Evolutionary conservation across 768 basidiomycete genomes (phyloP), one percentile per base, ranked within the genome.

Genomic region (Boletus patriciae): DNA sequence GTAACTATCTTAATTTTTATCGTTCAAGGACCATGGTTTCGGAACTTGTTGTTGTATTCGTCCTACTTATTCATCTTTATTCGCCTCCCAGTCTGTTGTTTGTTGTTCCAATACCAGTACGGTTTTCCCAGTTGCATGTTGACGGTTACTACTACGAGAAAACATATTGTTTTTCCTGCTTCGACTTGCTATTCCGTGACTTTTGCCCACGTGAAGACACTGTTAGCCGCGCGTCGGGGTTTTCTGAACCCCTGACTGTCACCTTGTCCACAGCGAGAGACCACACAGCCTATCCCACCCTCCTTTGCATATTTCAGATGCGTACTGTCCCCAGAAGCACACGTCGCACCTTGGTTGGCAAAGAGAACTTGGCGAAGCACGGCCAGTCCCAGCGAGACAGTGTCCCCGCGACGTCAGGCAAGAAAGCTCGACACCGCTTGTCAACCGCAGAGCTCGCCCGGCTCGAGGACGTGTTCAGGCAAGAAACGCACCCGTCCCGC

Each of bases 371-470:
- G 25, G 19, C 25, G 2, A 46, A 8, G 6, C 59, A 29, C 45
- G 21, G 25, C n/a, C 45, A 50, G 16, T 23, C 49, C 13, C 36
- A 48, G 36, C 45, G 31, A 36, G 47, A 33, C 11, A 46, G 6
- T 21, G n/a, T 12, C 23, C n/a, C 21, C 41, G 6, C 54, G 12
- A 44, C 50, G 9, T 47, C 55, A 5, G 51, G 46, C 54, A 71
- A 49, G 61, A 74, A 70, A n/a, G 55, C 66, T 8, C 73, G 77
- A 33, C 74, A 74, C 53, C 77, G 76, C 47, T 62, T 79, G 67
- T 70, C 78, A 29, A 55, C 59, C 41, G 2, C 54, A 21, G 72
- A 72, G 50, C 63, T 71, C 40, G 45, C 47, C 52, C 56, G 61
- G 29, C 71, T 72, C 44, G 70, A 72, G 29, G 61, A 62, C 36